These are phyloP conservation scores for Chenopodium quinoa DNA, from an alignment of 148 eudicot genomes.

Conservation along the genomic window DNA sequence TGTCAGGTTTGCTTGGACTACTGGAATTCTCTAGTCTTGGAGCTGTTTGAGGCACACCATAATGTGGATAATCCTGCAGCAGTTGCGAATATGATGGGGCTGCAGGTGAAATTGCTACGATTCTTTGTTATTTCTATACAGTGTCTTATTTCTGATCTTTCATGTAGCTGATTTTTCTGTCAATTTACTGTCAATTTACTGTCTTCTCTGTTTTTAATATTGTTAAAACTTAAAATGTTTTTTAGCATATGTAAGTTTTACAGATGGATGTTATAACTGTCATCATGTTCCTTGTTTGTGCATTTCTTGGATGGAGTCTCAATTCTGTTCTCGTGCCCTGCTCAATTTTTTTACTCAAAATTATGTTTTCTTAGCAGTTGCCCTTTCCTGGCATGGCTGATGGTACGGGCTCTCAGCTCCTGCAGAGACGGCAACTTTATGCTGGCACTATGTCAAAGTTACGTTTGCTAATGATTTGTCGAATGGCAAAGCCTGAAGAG, in stretches of 20 bases:
- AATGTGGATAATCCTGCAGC: conserved; percentile 75
- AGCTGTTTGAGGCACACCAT: conserved; percentile 77
- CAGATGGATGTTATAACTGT: not conserved
- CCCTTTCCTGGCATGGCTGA: conserved; percentile 62
- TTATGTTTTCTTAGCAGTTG: conserved; percentile 37
- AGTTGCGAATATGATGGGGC: conserved; percentile 78
- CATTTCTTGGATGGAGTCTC: not conserved
- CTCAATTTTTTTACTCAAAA: not conserved
- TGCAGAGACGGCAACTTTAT: conserved; percentile 80
- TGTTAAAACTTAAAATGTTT: not conserved
- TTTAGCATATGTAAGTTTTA: too few relatives aligned
- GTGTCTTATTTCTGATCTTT: not conserved
- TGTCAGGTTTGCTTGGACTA: conserved; percentile 95
- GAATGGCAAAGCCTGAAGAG: conserved; percentile 99
- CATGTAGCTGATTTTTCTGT: not conserved
- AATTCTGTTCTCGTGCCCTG: too few relatives aligned
- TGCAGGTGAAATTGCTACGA: conserved; percentile 49
- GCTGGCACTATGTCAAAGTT: conserved; percentile 82
- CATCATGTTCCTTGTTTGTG: not conserved
- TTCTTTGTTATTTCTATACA: not conserved
- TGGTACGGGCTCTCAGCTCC: conserved; percentile 69
- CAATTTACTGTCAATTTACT: too few relatives aligned
- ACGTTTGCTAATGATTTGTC: conserved; percentile 86
- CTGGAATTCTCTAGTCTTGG: conserved; percentile 86
- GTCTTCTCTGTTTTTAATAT: not conserved